These are phyloP conservation scores for Candida qinlingensis DNA, from an alignment of 805 yeast genomes.

Conservation along the genomic window DNA sequence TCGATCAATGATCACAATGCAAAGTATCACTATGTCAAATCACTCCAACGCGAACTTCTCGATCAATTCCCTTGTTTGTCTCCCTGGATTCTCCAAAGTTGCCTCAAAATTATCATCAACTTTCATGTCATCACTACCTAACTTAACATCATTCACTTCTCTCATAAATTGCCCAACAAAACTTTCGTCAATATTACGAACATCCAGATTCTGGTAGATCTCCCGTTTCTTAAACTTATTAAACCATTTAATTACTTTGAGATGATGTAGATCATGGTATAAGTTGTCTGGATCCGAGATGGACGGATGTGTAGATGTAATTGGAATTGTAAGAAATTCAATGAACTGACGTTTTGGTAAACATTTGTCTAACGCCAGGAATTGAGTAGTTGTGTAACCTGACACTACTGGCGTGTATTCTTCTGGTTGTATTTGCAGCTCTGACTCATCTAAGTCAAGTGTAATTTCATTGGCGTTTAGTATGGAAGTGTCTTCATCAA, in stretches of 20 bases:
- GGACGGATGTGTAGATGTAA: constrained; percentile 20
- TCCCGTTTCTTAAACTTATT: constrained; percentile 10
- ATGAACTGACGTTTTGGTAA: constrained; percentile 57
- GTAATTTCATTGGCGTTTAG: constrained; percentile 30
- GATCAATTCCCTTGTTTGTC: constrained; percentile 11
- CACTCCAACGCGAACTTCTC: constrained; percentile 3
- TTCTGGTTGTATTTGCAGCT: constrained; percentile 1
- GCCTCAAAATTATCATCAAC: constrained; percentile 14
- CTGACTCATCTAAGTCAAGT: constrained; percentile 25
- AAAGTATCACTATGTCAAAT: too few relatives aligned
- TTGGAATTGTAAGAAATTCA: constrained; percentile 43
- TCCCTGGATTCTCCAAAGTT: constrained; percentile 8
- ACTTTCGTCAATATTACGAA: constrained; percentile 8
- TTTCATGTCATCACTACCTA: constrained; percentile 2
- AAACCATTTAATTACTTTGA: constrained; percentile 20
- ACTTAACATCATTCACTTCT: constrained; percentile 12
- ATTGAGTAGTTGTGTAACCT: constrained; percentile 35
- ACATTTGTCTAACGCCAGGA: constrained; percentile 84
- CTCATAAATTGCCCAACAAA: constrained; percentile 14
- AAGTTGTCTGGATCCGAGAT: constrained; percentile 4
- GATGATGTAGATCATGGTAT: constrained; percentile 17
- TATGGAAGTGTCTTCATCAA: constrained; percentile 12
- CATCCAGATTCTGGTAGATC: constrained; percentile 8
- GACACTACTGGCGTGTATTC: neutral
- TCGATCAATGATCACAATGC: too few relatives aligned